Evolutionary conservation across 129 eudicot species (phyloP).

Genomic region (Saussurea involucrata): DNA sequence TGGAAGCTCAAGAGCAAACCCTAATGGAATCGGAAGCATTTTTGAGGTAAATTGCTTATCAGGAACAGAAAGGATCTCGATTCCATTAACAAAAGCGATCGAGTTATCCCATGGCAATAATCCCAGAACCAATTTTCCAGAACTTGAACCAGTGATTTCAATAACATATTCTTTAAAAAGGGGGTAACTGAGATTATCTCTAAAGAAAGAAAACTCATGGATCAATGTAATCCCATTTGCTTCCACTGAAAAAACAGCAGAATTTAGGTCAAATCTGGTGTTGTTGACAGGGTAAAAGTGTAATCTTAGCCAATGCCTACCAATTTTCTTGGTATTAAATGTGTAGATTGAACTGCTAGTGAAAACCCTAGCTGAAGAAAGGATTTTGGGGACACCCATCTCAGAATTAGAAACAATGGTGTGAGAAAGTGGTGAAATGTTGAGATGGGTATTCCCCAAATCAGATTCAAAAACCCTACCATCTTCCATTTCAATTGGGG

Average conservation of each 20-base stretch:
- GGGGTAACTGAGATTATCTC: conserved; percentile 19
- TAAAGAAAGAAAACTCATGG: conserved; percentile 50
- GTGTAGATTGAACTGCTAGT: conserved; percentile 33
- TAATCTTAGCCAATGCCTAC: conserved; percentile 47
- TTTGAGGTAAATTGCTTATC: conserved; percentile 29
- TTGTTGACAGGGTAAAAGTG: conserved; percentile 48
- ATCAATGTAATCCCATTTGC: conserved; percentile 53
- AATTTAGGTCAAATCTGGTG: conserved; percentile 29
- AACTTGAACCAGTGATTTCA: conserved; percentile 30
- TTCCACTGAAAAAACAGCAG: conserved; percentile 49
- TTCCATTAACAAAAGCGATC: conserved; percentile 44
- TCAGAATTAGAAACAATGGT: conserved; percentile 21
- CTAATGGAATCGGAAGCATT: conserved; percentile 42
- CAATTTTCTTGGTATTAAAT: conserved; percentile 34
- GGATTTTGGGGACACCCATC: conserved; percentile 28
- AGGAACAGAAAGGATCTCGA: conserved; percentile 43
- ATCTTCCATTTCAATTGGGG: conserved; percentile 34
- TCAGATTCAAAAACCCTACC: conserved; percentile 52
- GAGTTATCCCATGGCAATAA: conserved; percentile 44
- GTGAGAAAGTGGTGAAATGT: conserved; percentile 30
- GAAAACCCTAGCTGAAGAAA: conserved; percentile 49
- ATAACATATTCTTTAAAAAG: conserved; percentile 44
- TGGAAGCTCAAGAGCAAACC: conserved; percentile 25
- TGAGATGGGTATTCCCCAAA: conserved; percentile 27
- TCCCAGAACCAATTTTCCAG: conserved; percentile 31